Evolutionary conservation across 257 asterid species (phyloP), one percentile per base, ranked within the genome.

Genomic region (Forsythia viridissima): DNA sequence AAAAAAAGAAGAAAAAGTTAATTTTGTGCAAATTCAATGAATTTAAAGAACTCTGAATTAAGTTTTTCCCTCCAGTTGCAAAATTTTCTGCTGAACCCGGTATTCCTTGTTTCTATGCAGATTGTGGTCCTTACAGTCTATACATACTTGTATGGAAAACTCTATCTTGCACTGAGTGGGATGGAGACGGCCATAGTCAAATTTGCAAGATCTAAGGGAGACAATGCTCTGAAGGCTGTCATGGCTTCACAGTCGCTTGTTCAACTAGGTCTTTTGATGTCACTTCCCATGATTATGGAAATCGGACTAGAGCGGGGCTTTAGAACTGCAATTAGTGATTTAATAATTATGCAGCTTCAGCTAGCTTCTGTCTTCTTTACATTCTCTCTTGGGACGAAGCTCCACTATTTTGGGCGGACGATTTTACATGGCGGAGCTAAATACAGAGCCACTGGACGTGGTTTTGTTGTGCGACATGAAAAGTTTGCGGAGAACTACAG

Each of bases 401-500:
- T 84, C 73, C 92, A 89, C 79, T 89, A 87, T 82, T 89, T 89
- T 82, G 92, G 92, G 13, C 89, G 92, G 73, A 89, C 92, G 61
- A 81, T 89, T 76, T 82, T 89, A 72, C 92, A 89, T 61, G 92
- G 92, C 74, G 92, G 92, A 24, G 92, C 92, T 9, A 89, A 89
- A 71, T 89, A 89, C 81, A 84, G 92, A 72, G 92, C 92, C 38
- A 89, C 92, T 73, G 92, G 92, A 9, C 91, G 92, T 80, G 92
- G 92, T 69, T 89, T 89, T 80, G 92, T 89, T 4, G 91, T 89
- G 72, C 84, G 88, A 55, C 92, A 89, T 59, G 91, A 89, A 79
- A 89, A 82, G 81, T 89, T 81, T 79, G 91, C 91, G 59, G 92
- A 89, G 76, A 89, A 89, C 81, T 89, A 89, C 82, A 82, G 92